Base-by-base conservation (phyloP, 2,329 filamentous ascomycete species). In the Cladorrhinum sp. region DNA sequence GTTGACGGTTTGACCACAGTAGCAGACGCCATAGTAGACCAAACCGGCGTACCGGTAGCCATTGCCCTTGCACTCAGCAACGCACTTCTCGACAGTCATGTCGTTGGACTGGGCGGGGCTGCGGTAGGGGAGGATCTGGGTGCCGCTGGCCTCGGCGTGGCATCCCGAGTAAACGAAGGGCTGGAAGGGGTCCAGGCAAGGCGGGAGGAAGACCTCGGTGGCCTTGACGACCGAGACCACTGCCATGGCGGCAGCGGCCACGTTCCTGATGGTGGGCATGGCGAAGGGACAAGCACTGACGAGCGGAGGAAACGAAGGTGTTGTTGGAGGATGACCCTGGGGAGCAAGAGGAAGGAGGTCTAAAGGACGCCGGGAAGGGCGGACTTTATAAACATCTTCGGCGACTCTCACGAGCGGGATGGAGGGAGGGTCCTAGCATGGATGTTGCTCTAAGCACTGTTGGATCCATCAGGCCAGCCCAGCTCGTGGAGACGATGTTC, bases 11-110 rank as follows among this genome's bases (percentile, higher is more conserved):
- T 81, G 73, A 30, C 80, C 77, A 64, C 81, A 80, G 70, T 82
- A 84, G 73, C 83, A 84, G 48, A 77, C 73, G 60, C 80, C 80
- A 62, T 82, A 78, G 70, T 80, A 82, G 63, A 77, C 75, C 33
- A 83, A 75, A 59, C 80, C 80, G 64, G 80, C 79, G 63, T 82
- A 80, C 55, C 79, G 75, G 70, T 77, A 83, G 49, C 77, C 76
- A 64, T 82, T 70, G 57, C 78, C 79, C 70, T 82, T 82, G 75
- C 80, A 83, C 57, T 77, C 75, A 48, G 79, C 71, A 46, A 77
- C 72, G 64, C 80, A 83, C 65, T 72, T 73, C 71, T 81, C 77
- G 30, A 79, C 73, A 1, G 80, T 82, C 77, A 80, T 81, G 66
- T 73, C 71, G 23, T 60, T 46, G 51, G 33, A 30, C 5, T 58